phyloP scores from a whole-genome alignment of 1,139 yeast species.

The Kodamaea anthophila region DNA sequence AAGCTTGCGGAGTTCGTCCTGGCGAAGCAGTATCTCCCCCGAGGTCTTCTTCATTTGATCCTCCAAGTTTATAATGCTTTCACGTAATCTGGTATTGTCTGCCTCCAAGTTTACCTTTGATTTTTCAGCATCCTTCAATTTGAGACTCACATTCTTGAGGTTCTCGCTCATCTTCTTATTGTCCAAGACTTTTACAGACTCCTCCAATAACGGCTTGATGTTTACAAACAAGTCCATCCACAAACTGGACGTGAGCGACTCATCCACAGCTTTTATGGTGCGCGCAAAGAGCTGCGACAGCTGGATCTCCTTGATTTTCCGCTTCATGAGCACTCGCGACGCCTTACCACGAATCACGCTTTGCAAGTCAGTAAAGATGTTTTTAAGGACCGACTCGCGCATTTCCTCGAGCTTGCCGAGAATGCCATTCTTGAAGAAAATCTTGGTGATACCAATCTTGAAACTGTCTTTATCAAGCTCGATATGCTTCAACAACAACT shows the following conservation, averaged over 20 bases:
- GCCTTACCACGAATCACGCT: slow-evolving; percentile 60
- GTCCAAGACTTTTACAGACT: slow-evolving; percentile 53
- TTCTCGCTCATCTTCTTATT: slow-evolving; percentile 51
- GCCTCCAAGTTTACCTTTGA: slow-evolving; percentile 14
- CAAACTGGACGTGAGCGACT: slow-evolving; percentile 48
- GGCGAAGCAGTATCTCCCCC: slow-evolving; percentile 23
- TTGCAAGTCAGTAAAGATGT: slow-evolving; percentile 58
- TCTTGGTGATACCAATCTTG: slow-evolving; percentile 78
- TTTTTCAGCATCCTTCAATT: slow-evolving; percentile 33
- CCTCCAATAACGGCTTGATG: slow-evolving; percentile 72
- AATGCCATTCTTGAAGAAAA: slow-evolving; percentile 92
- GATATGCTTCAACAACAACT: slow-evolving; percentile 55
- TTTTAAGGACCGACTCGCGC: slow-evolving; percentile 60
- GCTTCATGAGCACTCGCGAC: slow-evolving; percentile 47
- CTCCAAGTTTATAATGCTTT: slow-evolving; percentile 49
- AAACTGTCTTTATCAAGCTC: slow-evolving; percentile 58
- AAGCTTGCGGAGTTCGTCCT: slow-evolving; percentile 18
- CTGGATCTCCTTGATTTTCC: slow-evolving; percentile 53
- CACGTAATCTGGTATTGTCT: slow-evolving; percentile 17
- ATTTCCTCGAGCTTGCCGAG: slow-evolving; percentile 78
- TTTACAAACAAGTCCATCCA: slow-evolving; percentile 77
- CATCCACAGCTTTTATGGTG: slow-evolving; percentile 52
- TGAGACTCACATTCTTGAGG: slow-evolving; percentile 28
- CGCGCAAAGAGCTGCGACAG: slow-evolving; percentile 67
- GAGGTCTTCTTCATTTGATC: slow-evolving; percentile 27